Evolutionary conservation across 371 early-diverging fungal genomes (phyloP).

Genomic region (Lichtheimia ornata): DNA sequence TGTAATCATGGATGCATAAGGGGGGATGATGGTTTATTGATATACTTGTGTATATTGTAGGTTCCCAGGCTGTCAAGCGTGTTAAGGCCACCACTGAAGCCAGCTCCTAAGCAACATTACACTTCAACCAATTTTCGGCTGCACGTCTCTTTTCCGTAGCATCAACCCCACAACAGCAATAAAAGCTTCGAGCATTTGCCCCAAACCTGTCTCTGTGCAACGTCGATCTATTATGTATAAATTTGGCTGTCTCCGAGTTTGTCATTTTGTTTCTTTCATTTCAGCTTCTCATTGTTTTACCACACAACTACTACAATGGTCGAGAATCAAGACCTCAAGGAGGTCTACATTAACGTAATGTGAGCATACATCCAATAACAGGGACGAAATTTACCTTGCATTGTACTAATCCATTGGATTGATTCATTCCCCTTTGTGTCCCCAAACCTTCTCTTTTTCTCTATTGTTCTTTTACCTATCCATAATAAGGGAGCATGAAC

Average conservation of each 20-base stretch:
- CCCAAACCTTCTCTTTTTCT: no score
- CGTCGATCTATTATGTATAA: background rate
- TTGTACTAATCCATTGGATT: background rate
- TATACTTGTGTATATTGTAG: background rate
- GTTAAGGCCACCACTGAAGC: conserved; percentile 21
- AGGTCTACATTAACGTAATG: conserved; percentile 11
- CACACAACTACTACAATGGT: no score
- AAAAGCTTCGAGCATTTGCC: no score
- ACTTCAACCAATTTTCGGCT: no score
- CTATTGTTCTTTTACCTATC: no score
- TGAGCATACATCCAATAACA: background rate
- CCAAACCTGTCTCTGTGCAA: background rate
- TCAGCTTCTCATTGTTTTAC: background rate
- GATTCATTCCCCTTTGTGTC: no score
- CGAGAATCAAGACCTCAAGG: no score
- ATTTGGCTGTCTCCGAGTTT: background rate
- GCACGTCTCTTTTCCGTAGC: no score
- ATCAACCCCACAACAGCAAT: no score
- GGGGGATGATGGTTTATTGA: background rate
- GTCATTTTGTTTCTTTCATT: conserved; percentile 1
- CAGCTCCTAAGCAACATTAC: conserved; percentile 16
- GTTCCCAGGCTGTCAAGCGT: conserved; percentile 25
- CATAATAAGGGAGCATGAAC: conserved; percentile 49
- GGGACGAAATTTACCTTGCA: background rate
- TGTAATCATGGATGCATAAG: background rate